Percentiles rank a stretch among this genome's conserved stretches.
These are phyloP conservation scores for Cornus suecica DNA, from an alignment of 148 eudicot genomes.

Conservation along the genomic window DNA sequence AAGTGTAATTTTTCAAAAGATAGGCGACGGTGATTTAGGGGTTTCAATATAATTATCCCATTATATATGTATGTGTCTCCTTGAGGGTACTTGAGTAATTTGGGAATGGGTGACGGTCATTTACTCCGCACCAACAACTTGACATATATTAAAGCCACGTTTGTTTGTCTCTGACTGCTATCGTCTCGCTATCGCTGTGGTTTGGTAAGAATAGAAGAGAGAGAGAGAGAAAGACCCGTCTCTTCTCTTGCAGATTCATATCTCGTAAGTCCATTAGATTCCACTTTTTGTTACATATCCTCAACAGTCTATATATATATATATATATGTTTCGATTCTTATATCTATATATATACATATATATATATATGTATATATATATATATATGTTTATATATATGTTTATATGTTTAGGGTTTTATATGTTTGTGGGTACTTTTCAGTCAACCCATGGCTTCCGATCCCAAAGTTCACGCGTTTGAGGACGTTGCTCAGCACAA, in stretches of 20 bases:
- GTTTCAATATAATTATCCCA: too few species aligned
- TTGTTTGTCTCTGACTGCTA: not conserved
- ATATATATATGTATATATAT: too few species aligned
- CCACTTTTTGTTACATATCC: not conserved
- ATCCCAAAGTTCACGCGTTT: slow-evolving; percentile 33
- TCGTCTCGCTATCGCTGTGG: not conserved
- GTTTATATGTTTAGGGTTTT: not conserved
- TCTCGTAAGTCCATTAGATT: not conserved
- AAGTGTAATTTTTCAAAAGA: too few species aligned
- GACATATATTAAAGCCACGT: not conserved
- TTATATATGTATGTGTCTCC: too few species aligned
- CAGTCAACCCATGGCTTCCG: slow-evolving; percentile 35
- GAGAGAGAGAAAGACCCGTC: not conserved
- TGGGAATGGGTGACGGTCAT: not conserved
- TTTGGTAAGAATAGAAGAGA: not conserved
- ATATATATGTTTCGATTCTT: not conserved
- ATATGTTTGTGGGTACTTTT: not conserved
- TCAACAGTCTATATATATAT: not conserved
- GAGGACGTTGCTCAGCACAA: slow-evolving; percentile 53
- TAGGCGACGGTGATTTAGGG: too few species aligned
- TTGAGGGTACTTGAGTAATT: not conserved
- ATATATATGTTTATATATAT: not conserved
- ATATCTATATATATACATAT: not conserved
- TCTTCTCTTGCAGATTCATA: not conserved
- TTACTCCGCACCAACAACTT: not conserved